phyloP scores from a whole-genome alignment of 2,329 filamentous ascomycete genomes.

The Drechmeria coniospora region DNA sequence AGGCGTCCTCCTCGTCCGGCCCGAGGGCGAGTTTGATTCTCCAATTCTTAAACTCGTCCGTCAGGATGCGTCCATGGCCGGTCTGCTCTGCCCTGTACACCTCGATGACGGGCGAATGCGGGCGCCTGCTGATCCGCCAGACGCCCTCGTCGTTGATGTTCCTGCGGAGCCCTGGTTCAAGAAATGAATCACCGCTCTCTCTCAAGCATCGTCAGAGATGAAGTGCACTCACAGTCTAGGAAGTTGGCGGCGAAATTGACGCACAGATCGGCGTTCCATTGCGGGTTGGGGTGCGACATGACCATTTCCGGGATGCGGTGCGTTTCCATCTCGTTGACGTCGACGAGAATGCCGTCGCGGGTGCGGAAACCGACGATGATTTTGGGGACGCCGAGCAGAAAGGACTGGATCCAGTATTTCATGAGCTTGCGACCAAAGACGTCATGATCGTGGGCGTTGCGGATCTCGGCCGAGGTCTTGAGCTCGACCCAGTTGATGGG shows the following conservation, averaged over 20 bases:
- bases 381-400: slow-evolving; percentile 79
- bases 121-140: slow-evolving; percentile 60
- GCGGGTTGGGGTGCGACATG: slow-evolving; percentile 44
- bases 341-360: slow-evolving; percentile 52
- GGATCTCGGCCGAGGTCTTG: slow-evolving; percentile 70
- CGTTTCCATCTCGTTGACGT: slow-evolving; percentile 67
- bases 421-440: slow-evolving; percentile 81
- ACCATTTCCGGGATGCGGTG: slow-evolving; percentile 63
- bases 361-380: slow-evolving; percentile 83
- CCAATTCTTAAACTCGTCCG: slow-evolving; percentile 66
- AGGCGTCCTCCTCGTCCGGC: slow-evolving; percentile 8
- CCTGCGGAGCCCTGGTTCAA: slow-evolving; percentile 41
- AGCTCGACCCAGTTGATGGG: slow-evolving; percentile 87
- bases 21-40: slow-evolving; percentile 36
- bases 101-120: slow-evolving; percentile 51
- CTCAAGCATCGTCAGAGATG: background rate
- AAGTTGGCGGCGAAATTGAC: slow-evolving; percentile 78
- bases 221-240: slow-evolving; percentile 48
- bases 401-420: slow-evolving; percentile 95
- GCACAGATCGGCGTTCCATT: slow-evolving; percentile 86
- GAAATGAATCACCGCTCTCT: background rate
- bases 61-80: slow-evolving; percentile 63
- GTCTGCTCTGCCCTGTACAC: slow-evolving; percentile 58
- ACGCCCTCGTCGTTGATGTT: slow-evolving; percentile 56
- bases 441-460: slow-evolving; percentile 48